A percentile compares a stretch with the other conserved stretches of the same genome.
phyloP scores from a whole-genome alignment of 1,284 basidiomycete genomes.

The Ganoderma leucocontextum region DNA sequence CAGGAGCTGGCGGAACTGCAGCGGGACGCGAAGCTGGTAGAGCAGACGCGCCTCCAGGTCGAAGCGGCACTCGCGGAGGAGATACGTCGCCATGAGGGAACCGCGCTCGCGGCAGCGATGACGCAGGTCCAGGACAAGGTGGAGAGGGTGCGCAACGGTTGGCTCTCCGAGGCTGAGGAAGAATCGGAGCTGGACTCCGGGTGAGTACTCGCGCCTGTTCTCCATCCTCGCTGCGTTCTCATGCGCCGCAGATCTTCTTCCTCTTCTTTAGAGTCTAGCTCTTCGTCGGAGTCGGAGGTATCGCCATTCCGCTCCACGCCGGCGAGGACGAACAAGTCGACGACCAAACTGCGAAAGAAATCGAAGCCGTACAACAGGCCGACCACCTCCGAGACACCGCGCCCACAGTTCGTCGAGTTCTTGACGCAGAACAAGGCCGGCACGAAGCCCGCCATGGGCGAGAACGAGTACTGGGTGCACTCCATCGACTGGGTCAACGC shows the following conservation, averaged over 20 bases:
- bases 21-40: background rate
- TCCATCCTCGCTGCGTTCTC: background rate
- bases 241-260: background rate
- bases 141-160: background rate
- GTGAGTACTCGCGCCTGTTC: background rate
- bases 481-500: conserved; percentile 12
- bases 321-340: background rate
- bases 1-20: background rate
- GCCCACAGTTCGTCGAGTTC: conserved; percentile 2
- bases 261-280: background rate
- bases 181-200: background rate
- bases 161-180: background rate
- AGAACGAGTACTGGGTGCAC: conserved; percentile 12
- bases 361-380: background rate
- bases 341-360: background rate
- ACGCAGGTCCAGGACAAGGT: background rate
- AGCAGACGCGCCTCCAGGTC: background rate
- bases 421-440: background rate
- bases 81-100: background rate
- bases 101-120: background rate
- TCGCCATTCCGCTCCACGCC: background rate
- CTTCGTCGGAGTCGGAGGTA: background rate
- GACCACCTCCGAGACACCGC: no score
- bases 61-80: background rate
- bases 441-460: background rate